A percentile compares a stretch with the other conserved stretches of the same genome.
phyloP scores from a whole-genome alignment of 2,329 filamentous ascomycete genomes.

The Fusarium haematococcum region DNA sequence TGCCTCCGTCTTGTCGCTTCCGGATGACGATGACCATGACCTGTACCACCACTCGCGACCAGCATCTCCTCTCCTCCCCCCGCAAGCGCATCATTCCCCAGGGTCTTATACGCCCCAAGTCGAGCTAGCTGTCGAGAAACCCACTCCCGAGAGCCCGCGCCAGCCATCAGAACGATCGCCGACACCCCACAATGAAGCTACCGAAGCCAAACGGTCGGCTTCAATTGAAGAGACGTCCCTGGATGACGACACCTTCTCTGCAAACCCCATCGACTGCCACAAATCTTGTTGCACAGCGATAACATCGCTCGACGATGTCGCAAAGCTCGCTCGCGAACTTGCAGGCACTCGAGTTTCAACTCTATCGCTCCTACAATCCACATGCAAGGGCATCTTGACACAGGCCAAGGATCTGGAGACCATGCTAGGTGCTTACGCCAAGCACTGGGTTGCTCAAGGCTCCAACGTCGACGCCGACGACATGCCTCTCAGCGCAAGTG shows the following conservation, averaged over 20 bases:
- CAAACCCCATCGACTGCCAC: slow-evolving; percentile 19
- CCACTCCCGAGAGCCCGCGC: not conserved
- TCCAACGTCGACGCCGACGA: slow-evolving; percentile 17
- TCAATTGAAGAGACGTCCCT: not conserved
- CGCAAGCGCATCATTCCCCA: not conserved
- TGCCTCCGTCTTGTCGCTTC: slow-evolving; percentile 34
- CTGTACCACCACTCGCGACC: not conserved
- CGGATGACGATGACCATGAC: slow-evolving; percentile 13
- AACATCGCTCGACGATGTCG: not conserved
- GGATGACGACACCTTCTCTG: not conserved
- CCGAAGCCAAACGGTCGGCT: not conserved
- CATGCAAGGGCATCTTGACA: slow-evolving; percentile 17
- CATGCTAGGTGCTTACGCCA: slow-evolving; percentile 28
- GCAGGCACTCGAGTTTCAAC: slow-evolving; percentile 32
- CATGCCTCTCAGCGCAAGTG: slow-evolving; percentile 25
- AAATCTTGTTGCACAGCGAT: slow-evolving; percentile 8
- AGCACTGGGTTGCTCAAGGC: slow-evolving; percentile 21
- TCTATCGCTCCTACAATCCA: slow-evolving; percentile 17
- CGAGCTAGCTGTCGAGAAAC: not conserved
- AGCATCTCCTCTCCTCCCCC: slow-evolving; percentile 7
- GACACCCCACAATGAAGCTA: not conserved
- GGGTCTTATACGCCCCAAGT: not conserved
- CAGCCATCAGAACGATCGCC: not conserved
- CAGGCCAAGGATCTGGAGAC: slow-evolving; percentile 29
- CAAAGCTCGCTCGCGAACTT: not conserved